phyloP scores from a whole-genome alignment of 768 basidiomycete genomes.

The Leccinellum albellum region DNA sequence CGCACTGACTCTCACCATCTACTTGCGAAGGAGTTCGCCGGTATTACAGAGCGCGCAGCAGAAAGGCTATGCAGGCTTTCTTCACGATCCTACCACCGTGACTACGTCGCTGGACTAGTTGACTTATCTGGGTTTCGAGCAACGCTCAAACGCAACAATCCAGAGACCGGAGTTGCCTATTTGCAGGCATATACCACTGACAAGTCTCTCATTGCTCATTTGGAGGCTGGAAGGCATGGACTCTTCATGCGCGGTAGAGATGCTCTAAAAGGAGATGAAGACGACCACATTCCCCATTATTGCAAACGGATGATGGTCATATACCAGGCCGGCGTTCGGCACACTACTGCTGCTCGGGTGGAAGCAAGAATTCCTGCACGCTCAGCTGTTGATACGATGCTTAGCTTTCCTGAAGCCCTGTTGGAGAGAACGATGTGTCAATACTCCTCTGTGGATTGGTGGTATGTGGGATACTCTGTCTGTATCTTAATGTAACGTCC shows the following conservation, averaged over 20 bases:
- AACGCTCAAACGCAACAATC: not conserved
- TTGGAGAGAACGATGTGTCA: not conserved
- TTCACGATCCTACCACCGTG: not conserved
- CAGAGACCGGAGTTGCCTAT: not conserved
- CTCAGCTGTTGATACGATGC: not conserved
- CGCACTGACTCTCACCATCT: constrained; percentile 2
- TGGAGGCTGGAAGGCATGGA: constrained; percentile 4
- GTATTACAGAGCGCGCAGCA: not conserved
- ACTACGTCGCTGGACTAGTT: constrained; percentile 1
- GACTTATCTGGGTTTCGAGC: not conserved
- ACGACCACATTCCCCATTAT: not conserved
- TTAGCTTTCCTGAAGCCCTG: not conserved
- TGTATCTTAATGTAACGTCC: not conserved
- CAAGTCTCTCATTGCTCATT: constrained; percentile 2
- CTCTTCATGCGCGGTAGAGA: constrained; percentile 3
- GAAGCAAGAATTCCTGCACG: not conserved
- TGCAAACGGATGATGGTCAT: constrained; percentile 2
- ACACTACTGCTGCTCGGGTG: constrained; percentile 1
- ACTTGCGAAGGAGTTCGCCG: not conserved
- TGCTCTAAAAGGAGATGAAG: not conserved
- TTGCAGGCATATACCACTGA: constrained; percentile 6
- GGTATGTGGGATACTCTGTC: not conserved
- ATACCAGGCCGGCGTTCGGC: not conserved
- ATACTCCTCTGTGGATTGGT: constrained; percentile 1
- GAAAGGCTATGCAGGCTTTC: not conserved